Evolutionary conservation across 2,329 filamentous ascomycete genomes (phyloP), one percentile per base, ranked within the genome.

Genomic region (Madurella mycetomatis): DNA sequence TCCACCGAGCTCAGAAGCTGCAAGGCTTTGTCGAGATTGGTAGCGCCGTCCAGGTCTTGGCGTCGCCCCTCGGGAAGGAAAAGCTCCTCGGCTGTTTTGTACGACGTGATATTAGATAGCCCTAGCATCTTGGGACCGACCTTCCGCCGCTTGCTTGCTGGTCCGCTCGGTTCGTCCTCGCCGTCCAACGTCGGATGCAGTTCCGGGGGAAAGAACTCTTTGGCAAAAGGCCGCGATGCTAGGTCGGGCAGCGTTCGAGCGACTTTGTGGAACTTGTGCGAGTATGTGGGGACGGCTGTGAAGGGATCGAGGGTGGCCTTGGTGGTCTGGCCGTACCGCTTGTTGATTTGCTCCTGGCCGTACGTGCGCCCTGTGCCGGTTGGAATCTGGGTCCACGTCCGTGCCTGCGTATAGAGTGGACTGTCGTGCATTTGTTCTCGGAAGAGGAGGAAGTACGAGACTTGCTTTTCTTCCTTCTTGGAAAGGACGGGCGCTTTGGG

Each of bases 301-400:
- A 84, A 84, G 17, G 81, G 79, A 65, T 84, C 80, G 47, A 79
- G 62, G 12, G 77, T 80, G 39, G 80, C 80, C 62, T 77, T 79
- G 69, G 72, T 82, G 66, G 75, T 76, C 61, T 78, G 69, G 57
- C 75, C 78, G 69, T 79, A 84, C 51, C 75, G 76, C 59, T 76
- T 75, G 67, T 83, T 83, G 64, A 77, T 70, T 68, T 84, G 81
- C n/a, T 77, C 73, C 63, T 81, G 80, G 60, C 79, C 79, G 68
- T 84, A 83, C 13, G 68, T 64, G 47, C 70, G 65, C 64, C 69
- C 57, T 70, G 73, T 51, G 34, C 13, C 13, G 44, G 30, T 32
- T 13, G 32, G 16, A 30, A 40, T 19, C 15, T 49, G 37, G 13
- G 67, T 62, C 19, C 68, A 65, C 18, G 72, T 72, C 58, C 78